Conservation (phyloP, 1,284 basidiomycete species). For the Papiliotrema terrestris region DNA sequence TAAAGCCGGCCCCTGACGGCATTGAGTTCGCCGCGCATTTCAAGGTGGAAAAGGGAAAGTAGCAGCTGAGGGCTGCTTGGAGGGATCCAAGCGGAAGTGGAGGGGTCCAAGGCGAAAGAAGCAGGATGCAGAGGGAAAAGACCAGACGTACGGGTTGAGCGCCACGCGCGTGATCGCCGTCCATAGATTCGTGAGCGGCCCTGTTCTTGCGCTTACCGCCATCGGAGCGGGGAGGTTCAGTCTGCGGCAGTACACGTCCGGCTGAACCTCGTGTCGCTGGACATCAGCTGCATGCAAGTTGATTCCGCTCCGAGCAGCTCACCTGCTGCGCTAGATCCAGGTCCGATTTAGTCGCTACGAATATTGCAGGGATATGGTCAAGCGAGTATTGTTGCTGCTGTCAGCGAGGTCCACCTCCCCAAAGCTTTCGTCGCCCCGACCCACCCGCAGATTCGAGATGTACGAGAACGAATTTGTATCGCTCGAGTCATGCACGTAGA, state of each 20-base stretch:
- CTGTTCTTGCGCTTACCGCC: constrained; percentile 72
- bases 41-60: no score
- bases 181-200: constrained; percentile 46
- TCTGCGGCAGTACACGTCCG: constrained; percentile 89
- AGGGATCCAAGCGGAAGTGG: no score
- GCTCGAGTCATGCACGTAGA: constrained; percentile 95
- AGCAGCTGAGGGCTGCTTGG: no score
- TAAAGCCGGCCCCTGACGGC: no score
- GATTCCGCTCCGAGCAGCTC: constrained; percentile 18
- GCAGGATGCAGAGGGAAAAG: no score
- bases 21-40: no score
- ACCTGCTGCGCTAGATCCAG: constrained; percentile 92
- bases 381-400: constrained; percentile 89
- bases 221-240: constrained; percentile 82
- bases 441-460: constrained; percentile 87
- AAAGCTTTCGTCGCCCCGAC: constrained; percentile 35
- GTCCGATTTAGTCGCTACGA: constrained; percentile 98
- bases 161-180: constrained; percentile 45
- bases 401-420: constrained; percentile 6
- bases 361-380: constrained; percentile 88
- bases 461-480: constrained; percentile 99
- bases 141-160: constrained; percentile 35
- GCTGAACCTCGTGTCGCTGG: constrained; percentile 94
- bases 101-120: no score
- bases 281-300: constrained; percentile 1